Base-by-base conservation (phyloP, 208 protist species). In the Wallacemonas sp. region DNA sequence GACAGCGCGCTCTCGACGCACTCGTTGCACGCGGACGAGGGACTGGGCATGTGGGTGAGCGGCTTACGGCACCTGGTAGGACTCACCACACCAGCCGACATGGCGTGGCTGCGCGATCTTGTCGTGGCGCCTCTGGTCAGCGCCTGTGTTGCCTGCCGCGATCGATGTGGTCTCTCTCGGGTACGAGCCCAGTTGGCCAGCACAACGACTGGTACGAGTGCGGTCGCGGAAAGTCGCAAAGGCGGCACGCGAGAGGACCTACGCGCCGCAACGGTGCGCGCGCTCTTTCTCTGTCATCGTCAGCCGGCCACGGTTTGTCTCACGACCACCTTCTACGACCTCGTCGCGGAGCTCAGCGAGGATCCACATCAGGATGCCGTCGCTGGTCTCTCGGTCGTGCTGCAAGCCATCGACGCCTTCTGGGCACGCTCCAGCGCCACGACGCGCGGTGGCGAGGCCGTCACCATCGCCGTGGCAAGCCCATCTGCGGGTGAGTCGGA, bases 331-430 rank as follows among this genome's bases (percentile, higher is more conserved):
- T 58, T 58, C 30, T 58, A 58, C n/a, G 29, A 24, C 16, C 32
- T 34, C 16, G 38, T 58, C 19, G 26, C 52, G n/a, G 9, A 5
- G 14, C 52, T 58, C 52, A 27, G 52, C 52, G 32, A 30, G 6
- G 47, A 55, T 14, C 21, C 12, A 4, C 5, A 24, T 30, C 21
- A 14, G 24, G 11, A 9, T 6, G 23, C 11, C 47, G n/a, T 55
- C 52, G 34, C 24, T 24, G 1, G 29, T 5, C 11, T 38, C 32
- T 21, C 52, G 3, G 52, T 3, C n/a, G 36, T 58, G 8, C 52
- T 58, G 26, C 52, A 58, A 17, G 52, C 52, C 32, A 58, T 58
- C 1, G 52, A 58, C 30, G n/a, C 23, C n/a, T 58, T 58, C 52
- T 58, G 52, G 52, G 32, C 52, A 4, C 52, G 52, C 30, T 58